Conservation (phyloP, 2,329 filamentous ascomycete species). For the Chaetomiaceae sp. region DNA sequence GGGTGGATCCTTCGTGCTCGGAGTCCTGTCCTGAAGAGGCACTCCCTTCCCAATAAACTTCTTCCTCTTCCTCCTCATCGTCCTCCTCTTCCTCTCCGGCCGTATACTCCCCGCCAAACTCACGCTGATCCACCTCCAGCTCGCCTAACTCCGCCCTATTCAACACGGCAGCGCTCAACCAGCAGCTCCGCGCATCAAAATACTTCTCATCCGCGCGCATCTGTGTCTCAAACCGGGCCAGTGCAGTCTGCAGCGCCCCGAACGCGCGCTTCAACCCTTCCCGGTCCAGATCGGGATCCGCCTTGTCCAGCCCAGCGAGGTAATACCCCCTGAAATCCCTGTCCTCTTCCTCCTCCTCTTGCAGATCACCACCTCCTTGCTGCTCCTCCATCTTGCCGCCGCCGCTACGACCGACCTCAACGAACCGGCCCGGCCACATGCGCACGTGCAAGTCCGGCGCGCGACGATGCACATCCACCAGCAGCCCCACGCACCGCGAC, state of each 20-base stretch:
- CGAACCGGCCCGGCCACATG: constrained; percentile 59
- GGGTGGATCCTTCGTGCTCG: not conserved
- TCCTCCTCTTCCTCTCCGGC: constrained; percentile 35
- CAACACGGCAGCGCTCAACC: constrained; percentile 40
- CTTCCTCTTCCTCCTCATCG: constrained; percentile 31
- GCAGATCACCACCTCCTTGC: constrained; percentile 17
- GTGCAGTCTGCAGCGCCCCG: constrained; percentile 37
- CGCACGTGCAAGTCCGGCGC: constrained; percentile 46
- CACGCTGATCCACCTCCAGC: constrained; percentile 41
- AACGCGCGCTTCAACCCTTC: constrained; percentile 39
- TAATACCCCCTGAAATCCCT: constrained; percentile 55
- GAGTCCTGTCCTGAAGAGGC: constrained; percentile 11
- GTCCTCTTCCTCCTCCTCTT: constrained; percentile 24
- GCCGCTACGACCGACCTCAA: constrained; percentile 25
- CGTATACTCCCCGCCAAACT: constrained; percentile 42
- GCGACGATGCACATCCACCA: constrained; percentile 52
- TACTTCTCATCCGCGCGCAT: constrained; percentile 41
- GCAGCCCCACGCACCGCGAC: constrained; percentile 50
- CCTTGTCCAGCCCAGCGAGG: constrained; percentile 49
- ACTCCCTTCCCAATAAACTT: constrained; percentile 1
- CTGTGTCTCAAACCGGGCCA: constrained; percentile 44
- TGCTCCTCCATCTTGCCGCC: not conserved
- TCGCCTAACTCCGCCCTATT: constrained; percentile 34
- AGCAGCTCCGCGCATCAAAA: constrained; percentile 43
- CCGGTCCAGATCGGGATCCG: constrained; percentile 25